A percentile compares a stretch with the other conserved stretches of the same genome.
phyloP scores from a whole-genome alignment of 2,329 filamentous ascomycete genomes.

The Trichophyton mentagrophytes region DNA sequence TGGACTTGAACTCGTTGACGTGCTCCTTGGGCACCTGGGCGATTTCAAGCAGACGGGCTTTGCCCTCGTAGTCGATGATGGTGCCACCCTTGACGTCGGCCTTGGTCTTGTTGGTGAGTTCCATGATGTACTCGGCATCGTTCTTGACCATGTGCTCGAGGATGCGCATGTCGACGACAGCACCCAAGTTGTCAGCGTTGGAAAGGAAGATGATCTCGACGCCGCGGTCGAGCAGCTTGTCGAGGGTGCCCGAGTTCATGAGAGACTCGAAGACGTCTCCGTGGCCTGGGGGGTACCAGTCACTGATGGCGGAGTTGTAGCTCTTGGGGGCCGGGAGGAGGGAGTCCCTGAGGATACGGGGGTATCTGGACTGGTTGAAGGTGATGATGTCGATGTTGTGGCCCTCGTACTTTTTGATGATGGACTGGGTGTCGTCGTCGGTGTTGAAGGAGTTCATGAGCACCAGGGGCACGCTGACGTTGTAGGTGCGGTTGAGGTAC shows the following conservation, averaged over 20 bases:
- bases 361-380: conserved; percentile 99
- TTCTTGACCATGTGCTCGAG: conserved; percentile 99
- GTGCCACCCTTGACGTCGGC: conserved; percentile 99
- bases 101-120: conserved; percentile 99
- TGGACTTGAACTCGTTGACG: conserved; percentile 99
- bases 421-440: conserved; percentile 90
- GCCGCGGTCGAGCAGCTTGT: conserved; percentile 87
- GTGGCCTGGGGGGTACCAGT: conserved; percentile 98
- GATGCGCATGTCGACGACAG: conserved; percentile 94
- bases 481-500: conserved; percentile 96
- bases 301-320: conserved; percentile 72
- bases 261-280: conserved; percentile 99
- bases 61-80: conserved; percentile 98
- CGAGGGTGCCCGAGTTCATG: conserved; percentile 96
- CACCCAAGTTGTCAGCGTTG: conserved; percentile 97
- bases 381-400: conserved; percentile 99
- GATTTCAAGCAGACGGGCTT: conserved; percentile 92
- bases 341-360: conserved; percentile 95
- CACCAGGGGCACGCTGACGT: conserved; percentile 93
- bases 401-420: conserved; percentile 99
- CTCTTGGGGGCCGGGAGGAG: conserved; percentile 88
- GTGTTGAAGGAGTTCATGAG: conserved; percentile 99
- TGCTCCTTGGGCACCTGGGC: conserved; percentile 99
- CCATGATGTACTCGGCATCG: conserved; percentile 97
- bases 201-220: conserved; percentile 98